phyloP scores from a whole-genome alignment of 129 eudicot genomes.

The Tagetes erecta region DNA sequence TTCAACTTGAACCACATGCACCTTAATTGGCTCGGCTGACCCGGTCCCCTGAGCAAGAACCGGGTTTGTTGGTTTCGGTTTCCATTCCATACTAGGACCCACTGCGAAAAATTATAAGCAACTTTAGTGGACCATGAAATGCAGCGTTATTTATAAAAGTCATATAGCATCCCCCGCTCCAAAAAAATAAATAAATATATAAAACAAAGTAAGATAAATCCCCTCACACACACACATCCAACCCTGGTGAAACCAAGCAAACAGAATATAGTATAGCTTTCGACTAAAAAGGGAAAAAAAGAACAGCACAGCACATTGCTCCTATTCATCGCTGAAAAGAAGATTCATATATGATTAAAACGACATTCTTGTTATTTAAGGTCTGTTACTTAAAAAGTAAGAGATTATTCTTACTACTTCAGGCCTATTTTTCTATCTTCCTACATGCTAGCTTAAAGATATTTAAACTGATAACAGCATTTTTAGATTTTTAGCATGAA shows the following conservation, averaged over 20 bases:
- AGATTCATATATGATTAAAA: not conserved
- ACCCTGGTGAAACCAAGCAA: not conserved
- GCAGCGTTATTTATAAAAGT: not conserved
- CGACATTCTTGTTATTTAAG: not conserved
- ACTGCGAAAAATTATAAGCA: conserved; percentile 29
- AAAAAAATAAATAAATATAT: too few species aligned
- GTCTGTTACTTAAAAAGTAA: not conserved
- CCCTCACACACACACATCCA: too few species aligned
- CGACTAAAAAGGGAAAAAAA: not conserved
- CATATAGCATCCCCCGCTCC: not conserved
- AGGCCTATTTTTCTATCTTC: not conserved
- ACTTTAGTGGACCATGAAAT: not conserved
- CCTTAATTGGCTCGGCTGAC: conserved; percentile 42
- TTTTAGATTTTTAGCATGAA: not conserved
- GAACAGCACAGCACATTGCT: not conserved
- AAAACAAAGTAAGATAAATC: too few species aligned
- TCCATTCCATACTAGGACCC: conserved; percentile 75
- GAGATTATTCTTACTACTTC: not conserved
- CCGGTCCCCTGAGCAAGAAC: conserved; percentile 43
- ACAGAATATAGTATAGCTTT: not conserved
- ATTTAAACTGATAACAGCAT: not conserved
- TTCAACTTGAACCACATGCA: conserved; percentile 35
- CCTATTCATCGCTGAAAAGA: not conserved
- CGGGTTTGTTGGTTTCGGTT: conserved; percentile 58
- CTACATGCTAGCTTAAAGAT: not conserved